These are phyloP conservation scores for Danielia oregonensis DNA, from an alignment of 805 yeast species.

Conservation along the genomic window DNA sequence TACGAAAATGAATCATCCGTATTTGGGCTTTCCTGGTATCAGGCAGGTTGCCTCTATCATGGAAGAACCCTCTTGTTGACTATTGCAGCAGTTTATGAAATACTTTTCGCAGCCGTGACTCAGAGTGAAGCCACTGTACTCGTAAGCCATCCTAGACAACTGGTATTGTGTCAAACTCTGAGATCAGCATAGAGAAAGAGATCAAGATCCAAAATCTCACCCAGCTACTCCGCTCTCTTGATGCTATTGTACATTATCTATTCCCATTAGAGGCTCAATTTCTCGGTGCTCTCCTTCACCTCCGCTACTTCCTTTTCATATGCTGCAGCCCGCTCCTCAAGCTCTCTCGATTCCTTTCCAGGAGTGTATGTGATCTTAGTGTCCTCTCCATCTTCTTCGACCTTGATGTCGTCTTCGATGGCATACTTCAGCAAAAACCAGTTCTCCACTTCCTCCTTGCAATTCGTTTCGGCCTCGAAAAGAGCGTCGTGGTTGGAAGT, in stretches of 20 bases:
- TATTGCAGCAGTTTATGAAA: too few species aligned
- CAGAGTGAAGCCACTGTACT: too few species aligned
- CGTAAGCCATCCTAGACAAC: too few species aligned
- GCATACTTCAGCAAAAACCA: constrained; percentile 73
- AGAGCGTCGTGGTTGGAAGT: constrained; percentile 75
- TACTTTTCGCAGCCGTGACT: too few species aligned
- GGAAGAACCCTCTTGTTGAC: too few species aligned
- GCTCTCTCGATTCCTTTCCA: constrained; percentile 41
- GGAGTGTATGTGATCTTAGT: constrained; percentile 42
- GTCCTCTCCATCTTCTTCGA: constrained; percentile 38
- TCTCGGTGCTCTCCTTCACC: constrained; percentile 26
- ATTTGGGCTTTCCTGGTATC: too few species aligned
- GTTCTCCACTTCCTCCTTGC: constrained; percentile 70
- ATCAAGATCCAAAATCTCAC: too few species aligned
- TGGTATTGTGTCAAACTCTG: too few species aligned
- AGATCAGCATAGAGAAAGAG: too few species aligned
- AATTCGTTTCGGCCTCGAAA: constrained; percentile 82
- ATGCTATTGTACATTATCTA: not conserved
- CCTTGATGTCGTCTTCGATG: constrained; percentile 51
- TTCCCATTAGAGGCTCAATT: constrained; percentile 20
- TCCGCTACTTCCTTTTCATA: constrained; percentile 40
- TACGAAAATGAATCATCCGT: too few species aligned
- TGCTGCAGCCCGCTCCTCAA: constrained; percentile 33
- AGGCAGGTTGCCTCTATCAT: too few species aligned
- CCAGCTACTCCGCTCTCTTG: too few species aligned